Conservation (phyloP, 2,329 filamentous ascomycete species). For the Elsinoe perseae region DNA sequence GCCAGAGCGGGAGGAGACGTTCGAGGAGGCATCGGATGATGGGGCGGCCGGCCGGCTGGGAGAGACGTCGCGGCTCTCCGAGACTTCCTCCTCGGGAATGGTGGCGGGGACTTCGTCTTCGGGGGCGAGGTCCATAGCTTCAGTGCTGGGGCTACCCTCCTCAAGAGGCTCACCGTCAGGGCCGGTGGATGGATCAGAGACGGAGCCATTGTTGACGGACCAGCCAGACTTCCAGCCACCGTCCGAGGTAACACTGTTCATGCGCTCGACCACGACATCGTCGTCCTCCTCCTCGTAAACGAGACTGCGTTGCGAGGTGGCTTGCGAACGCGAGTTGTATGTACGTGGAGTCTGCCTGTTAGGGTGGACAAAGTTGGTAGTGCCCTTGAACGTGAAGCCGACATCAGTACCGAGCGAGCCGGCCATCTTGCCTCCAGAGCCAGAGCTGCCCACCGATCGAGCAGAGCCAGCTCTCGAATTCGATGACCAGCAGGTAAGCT, state of each 20-base stretch:
- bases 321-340: neutral
- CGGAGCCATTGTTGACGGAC: slow-evolving; percentile 14
- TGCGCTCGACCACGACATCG: slow-evolving; percentile 13
- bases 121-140: neutral
- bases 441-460: slow-evolving; percentile 6
- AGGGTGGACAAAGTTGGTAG: slow-evolving; percentile 13
- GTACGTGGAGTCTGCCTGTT: slow-evolving; percentile 12
- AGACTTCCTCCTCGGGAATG: slow-evolving; percentile 9
- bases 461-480: slow-evolving; percentile 8
- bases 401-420: slow-evolving; percentile 10
- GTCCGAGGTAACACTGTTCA: slow-evolving; percentile 16
- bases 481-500: slow-evolving; percentile 6
- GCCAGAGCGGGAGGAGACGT: neutral
- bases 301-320: neutral
- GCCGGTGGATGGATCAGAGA: slow-evolving; percentile 6
- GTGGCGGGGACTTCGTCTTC: neutral
- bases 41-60: slow-evolving; percentile 3
- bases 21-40: neutral
- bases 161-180: slow-evolving; percentile 2
- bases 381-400: slow-evolving; percentile 14
- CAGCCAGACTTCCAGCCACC: slow-evolving; percentile 16
- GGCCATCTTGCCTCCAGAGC: slow-evolving; percentile 6
- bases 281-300: slow-evolving; percentile 12
- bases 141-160: neutral
- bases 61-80: neutral